phyloP scores from a whole-genome alignment of 306 rosid species.

The Quillaja saponaria region DNA sequence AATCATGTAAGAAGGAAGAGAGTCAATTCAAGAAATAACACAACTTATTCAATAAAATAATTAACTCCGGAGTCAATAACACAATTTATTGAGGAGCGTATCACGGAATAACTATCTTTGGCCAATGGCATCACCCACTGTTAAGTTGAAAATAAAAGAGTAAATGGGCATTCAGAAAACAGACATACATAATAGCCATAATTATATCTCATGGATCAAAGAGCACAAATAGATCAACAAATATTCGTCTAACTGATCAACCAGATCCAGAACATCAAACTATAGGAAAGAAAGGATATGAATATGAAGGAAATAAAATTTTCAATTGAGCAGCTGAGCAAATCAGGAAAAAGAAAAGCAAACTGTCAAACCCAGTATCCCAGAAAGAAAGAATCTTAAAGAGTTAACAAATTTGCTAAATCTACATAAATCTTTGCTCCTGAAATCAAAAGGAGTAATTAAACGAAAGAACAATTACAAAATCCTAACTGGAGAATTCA shows the following conservation, averaged over 20 bases:
- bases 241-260: too few species aligned
- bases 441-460: neutral
- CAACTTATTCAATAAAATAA: conserved; percentile 3
- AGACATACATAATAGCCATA: neutral
- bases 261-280: too few species aligned
- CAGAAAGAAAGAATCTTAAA: conserved; percentile 1
- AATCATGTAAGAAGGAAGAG: conserved; percentile 16
- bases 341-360: neutral
- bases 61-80: conserved; percentile 1
- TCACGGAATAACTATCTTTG: conserved; percentile 1
- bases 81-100: neutral
- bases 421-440: conserved; percentile 25
- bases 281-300: neutral
- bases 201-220: too few species aligned
- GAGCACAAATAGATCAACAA: too few species aligned
- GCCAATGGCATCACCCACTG: conserved; percentile 7
- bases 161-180: neutral
- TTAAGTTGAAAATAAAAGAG: neutral
- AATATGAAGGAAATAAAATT: conserved; percentile 8
- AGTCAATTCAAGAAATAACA: conserved; percentile 16
- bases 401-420: neutral
- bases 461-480: neutral
- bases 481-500: conserved; percentile 8
- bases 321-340: neutral
- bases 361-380: conserved; percentile 7